These are phyloP conservation scores for Allium fistulosum DNA, from an alignment of 106 monocot genomes.

Conservation along the genomic window DNA sequence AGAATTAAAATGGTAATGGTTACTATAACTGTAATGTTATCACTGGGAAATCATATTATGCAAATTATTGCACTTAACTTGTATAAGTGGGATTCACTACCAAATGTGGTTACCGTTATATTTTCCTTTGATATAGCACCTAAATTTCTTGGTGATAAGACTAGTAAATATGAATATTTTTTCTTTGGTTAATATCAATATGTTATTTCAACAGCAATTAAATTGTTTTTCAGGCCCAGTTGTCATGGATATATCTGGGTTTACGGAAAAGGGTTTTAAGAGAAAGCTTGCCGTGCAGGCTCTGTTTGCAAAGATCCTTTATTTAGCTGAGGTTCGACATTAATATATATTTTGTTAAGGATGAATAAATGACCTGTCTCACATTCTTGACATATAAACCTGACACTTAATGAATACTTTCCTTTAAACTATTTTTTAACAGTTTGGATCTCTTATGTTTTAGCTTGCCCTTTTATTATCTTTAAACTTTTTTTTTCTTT, in stretches of 20 bases:
- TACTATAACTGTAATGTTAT: no score
- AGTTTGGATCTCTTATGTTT: not conserved
- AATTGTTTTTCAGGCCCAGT: constrained; percentile 59
- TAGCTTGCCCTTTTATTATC: not conserved
- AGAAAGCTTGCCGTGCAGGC: constrained; percentile 79
- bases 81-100: no score
- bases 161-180: no score
- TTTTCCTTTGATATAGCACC: no score
- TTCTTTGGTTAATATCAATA: no score
- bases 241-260: constrained; percentile 83
- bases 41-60: no score
- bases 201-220: not conserved
- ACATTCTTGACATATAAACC: no score
- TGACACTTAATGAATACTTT: not conserved
- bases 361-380: not conserved
- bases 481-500: not conserved
- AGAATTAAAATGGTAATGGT: no score
- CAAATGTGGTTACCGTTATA: no score
- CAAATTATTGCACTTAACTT: no score
- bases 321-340: constrained; percentile 66
- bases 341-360: not conserved
- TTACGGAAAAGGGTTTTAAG: constrained; percentile 77
- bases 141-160: no score
- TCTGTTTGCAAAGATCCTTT: constrained; percentile 82
- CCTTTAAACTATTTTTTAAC: not conserved